Percentiles rank a stretch among this genome's conserved stretches.
These are phyloP conservation scores for Prototheca cutis DNA, from an alignment of 163 green algal species.

Conservation along the genomic window DNA sequence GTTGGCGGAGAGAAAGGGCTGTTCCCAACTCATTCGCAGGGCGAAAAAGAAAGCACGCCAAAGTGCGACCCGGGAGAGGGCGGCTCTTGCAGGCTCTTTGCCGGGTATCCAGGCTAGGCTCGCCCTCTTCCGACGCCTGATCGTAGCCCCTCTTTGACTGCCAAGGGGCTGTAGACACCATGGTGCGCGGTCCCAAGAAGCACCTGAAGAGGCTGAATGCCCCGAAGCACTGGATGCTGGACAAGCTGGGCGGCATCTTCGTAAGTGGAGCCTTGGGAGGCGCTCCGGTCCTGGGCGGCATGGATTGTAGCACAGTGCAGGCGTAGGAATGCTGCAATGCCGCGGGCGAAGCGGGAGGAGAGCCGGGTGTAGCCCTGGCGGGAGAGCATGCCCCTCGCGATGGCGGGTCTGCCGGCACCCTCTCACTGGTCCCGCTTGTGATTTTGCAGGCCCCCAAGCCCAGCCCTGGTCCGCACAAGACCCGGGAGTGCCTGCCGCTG, in stretches of 20 bases:
- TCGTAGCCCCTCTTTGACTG: neutral
- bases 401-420: too few relatives aligned
- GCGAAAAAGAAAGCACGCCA: neutral
- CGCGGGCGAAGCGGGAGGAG: too few relatives aligned
- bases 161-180: constrained; percentile 9
- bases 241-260: constrained; percentile 98
- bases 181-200: constrained; percentile 91
- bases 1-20: too few relatives aligned
- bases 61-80: neutral
- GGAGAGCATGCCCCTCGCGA: too few relatives aligned
- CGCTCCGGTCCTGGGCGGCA: neutral
- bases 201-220: constrained; percentile 98
- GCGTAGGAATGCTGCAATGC: too few relatives aligned
- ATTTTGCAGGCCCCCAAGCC: constrained; percentile 93
- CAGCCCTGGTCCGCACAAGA: constrained; percentile 90
- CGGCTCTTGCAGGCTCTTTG: neutral
- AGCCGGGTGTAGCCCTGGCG: too few relatives aligned
- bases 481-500: constrained; percentile 94
- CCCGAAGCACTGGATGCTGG: constrained; percentile 96
- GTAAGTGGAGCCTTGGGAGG: constrained; percentile 50
- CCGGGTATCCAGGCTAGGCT: neutral
- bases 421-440: too few relatives aligned
- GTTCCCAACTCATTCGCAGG: too few relatives aligned
- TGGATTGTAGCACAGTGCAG: too few relatives aligned
- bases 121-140: neutral